Conservation (phyloP, 2,329 filamentous ascomycete species). For the Apiospora malaysiana region DNA sequence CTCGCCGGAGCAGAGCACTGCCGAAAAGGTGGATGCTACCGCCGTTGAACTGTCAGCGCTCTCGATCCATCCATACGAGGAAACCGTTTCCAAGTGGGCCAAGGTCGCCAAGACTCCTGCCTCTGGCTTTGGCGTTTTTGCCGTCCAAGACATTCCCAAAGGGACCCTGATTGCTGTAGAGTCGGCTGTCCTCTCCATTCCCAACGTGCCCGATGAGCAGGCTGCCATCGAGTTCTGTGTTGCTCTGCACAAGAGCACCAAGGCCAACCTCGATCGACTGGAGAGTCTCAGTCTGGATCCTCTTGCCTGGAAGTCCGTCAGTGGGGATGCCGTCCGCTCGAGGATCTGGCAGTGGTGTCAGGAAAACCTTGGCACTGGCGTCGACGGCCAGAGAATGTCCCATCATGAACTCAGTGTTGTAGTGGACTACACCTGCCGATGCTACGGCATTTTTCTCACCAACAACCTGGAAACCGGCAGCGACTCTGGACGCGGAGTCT, state of each 20-base stretch:
- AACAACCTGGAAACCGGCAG: constrained; percentile 28
- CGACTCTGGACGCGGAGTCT: constrained; percentile 29
- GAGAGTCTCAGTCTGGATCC: constrained; percentile 11
- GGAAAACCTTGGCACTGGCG: constrained; percentile 22
- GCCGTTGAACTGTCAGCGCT: background rate
- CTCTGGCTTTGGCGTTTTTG: constrained; percentile 27
- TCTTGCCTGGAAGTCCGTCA: background rate
- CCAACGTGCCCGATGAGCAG: constrained; percentile 22
- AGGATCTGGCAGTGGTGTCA: constrained; percentile 16
- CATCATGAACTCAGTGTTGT: constrained; percentile 25
- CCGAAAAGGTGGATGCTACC: background rate
- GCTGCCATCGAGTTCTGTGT: constrained; percentile 1
- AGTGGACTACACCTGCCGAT: constrained; percentile 22
- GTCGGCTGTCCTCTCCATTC: constrained; percentile 26
- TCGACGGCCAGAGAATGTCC: constrained; percentile 20
- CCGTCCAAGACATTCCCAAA: constrained; percentile 27
- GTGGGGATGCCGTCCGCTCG: background rate
- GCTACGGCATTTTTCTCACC: constrained; percentile 27
- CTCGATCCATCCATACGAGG: background rate
- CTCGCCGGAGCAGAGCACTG: background rate
- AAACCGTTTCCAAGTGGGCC: background rate
- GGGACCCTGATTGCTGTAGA: constrained; percentile 30
- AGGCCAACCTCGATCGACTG: background rate
- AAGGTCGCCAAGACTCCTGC: constrained; percentile 6
- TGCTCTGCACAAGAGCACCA: background rate